phyloP scores from a whole-genome alignment of 352 stramenopile species.

The Phytophthora sp. region DNA sequence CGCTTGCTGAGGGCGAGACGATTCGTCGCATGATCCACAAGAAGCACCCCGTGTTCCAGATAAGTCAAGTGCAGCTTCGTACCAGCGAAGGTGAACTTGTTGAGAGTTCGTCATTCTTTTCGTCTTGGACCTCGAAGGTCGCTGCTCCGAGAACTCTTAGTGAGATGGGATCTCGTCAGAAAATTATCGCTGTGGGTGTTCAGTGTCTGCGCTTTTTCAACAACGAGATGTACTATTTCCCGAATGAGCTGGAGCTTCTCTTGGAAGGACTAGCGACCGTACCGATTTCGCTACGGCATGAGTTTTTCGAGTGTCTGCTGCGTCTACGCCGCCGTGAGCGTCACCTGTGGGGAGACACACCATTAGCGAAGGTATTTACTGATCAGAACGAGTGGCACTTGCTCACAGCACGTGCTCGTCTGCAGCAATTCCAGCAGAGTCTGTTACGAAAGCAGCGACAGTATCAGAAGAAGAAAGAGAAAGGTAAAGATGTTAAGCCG shows the following conservation, averaged over 20 bases:
- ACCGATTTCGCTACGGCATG: slow-evolving; percentile 72
- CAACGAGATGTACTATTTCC: slow-evolving; percentile 98
- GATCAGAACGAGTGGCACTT: slow-evolving; percentile 97
- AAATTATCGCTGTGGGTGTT: slow-evolving; percentile 53
- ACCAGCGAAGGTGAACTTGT: slow-evolving; percentile 85
- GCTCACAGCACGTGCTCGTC: slow-evolving; percentile 72
- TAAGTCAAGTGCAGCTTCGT: slow-evolving; percentile 71
- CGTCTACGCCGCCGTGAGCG: slow-evolving; percentile 95
- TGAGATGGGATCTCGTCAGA: slow-evolving; percentile 32
- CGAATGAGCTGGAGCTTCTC: slow-evolving; percentile 93
- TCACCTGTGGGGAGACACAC: slow-evolving; percentile 94
- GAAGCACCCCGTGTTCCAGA: slow-evolving; percentile 75
- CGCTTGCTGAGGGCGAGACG: slow-evolving; percentile 97
- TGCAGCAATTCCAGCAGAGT: slow-evolving; percentile 88
- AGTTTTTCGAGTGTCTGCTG: slow-evolving; percentile 87
- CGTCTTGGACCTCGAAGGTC: slow-evolving; percentile 48
- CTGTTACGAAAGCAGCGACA: slow-evolving; percentile 66
- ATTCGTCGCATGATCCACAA: slow-evolving; percentile 96
- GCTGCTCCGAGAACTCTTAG: background rate
- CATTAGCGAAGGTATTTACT: slow-evolving; percentile 98
- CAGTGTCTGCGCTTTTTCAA: slow-evolving; percentile 98
- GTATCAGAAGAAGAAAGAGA: slow-evolving; percentile 50
- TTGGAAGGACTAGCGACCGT: slow-evolving; percentile 70
- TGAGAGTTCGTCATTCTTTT: slow-evolving; percentile 79
- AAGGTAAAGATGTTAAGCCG: slow-evolving; percentile 38